Conservation (phyloP, 192 early-diverging fungal genomes). For the Jimgerdemannia flammicorona region DNA sequence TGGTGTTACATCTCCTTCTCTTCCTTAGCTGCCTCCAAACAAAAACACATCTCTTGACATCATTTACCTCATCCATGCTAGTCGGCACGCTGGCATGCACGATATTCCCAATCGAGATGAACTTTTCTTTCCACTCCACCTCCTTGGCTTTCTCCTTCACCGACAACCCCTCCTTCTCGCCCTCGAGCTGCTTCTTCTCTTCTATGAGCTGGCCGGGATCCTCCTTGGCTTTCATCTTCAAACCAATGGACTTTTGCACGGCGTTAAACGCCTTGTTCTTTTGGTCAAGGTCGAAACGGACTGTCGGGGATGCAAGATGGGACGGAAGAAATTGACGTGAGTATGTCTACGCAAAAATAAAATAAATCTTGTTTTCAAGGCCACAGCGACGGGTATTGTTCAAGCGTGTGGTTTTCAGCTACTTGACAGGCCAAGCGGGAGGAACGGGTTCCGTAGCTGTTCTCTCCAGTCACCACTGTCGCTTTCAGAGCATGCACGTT, state of each 20-base stretch:
- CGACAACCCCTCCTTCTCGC: conserved; percentile 63
- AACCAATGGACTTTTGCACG: conserved; percentile 86
- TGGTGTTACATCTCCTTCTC: neutral
- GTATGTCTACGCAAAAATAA: conserved; percentile 3
- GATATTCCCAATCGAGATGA: conserved; percentile 83
- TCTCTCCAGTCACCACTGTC: too few relatives aligned
- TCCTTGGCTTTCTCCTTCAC: conserved; percentile 78
- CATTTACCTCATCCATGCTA: conserved; percentile 72
- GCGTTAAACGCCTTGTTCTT: conserved; percentile 90
- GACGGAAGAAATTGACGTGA: neutral
- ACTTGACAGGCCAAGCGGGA: neutral
- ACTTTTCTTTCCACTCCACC: conserved; percentile 54
- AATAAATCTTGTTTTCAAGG: neutral
- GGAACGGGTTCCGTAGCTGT: neutral
- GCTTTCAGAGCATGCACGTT: too few relatives aligned
- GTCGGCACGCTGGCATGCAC: conserved; percentile 89
- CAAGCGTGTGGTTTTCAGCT: too few relatives aligned
- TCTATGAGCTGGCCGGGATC: conserved; percentile 71
- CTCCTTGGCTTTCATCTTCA: conserved; percentile 90
- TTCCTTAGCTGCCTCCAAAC: neutral
- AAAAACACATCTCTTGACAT: neutral
- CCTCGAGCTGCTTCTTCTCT: conserved; percentile 71
- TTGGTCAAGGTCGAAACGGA: conserved; percentile 82
- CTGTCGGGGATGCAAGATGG: conserved; percentile 34
- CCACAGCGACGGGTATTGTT: too few relatives aligned